A percentile compares a stretch with the other conserved stretches of the same genome.
phyloP scores from a whole-genome alignment of 1,284 basidiomycete genomes.

The Moesziomyces parantarcticus region DNA sequence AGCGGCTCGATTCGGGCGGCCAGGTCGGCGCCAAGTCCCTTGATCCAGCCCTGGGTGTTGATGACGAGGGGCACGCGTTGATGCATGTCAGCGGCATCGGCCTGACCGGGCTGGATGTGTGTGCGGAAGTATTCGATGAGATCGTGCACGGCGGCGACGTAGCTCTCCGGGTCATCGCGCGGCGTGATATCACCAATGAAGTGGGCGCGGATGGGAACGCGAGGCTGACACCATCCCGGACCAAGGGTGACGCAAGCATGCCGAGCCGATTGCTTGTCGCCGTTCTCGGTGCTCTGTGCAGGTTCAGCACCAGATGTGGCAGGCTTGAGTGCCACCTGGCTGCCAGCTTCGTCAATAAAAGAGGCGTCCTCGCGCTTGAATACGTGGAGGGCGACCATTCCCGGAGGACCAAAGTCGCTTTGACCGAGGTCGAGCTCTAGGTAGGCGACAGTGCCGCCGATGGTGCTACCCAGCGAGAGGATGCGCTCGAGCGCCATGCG shows the following conservation, averaged over 20 bases:
- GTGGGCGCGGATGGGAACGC: constrained; percentile 79
- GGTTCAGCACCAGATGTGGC: background rate
- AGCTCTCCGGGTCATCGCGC: constrained; percentile 80
- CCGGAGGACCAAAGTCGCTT: constrained; percentile 89
- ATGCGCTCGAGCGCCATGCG: constrained; percentile 80
- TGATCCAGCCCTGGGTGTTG: constrained; percentile 97
- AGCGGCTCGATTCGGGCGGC: constrained; percentile 77
- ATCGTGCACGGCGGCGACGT: constrained; percentile 77
- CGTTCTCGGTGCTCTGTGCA: background rate
- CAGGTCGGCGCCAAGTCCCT: constrained; percentile 89
- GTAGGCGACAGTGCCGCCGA: constrained; percentile 77
- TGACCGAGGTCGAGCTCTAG: constrained; percentile 94
- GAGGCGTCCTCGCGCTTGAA: constrained; percentile 65
- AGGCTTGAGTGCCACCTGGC: background rate
- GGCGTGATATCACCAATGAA: constrained; percentile 85
- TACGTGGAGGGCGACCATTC: constrained; percentile 83
- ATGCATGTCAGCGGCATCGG: constrained; percentile 2
- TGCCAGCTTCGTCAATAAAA: background rate
- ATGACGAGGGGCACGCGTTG: constrained; percentile 78
- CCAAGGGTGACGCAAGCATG: constrained; percentile 30
- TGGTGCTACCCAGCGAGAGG: constrained; percentile 71
- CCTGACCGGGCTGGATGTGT: constrained; percentile 21
- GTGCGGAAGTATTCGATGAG: constrained; percentile 75
- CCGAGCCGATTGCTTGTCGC: background rate
- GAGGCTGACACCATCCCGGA: constrained; percentile 69